Evolutionary conservation across 2,329 filamentous ascomycete species (phyloP).

Genomic region (Trichophyton schoenleinii): DNA sequence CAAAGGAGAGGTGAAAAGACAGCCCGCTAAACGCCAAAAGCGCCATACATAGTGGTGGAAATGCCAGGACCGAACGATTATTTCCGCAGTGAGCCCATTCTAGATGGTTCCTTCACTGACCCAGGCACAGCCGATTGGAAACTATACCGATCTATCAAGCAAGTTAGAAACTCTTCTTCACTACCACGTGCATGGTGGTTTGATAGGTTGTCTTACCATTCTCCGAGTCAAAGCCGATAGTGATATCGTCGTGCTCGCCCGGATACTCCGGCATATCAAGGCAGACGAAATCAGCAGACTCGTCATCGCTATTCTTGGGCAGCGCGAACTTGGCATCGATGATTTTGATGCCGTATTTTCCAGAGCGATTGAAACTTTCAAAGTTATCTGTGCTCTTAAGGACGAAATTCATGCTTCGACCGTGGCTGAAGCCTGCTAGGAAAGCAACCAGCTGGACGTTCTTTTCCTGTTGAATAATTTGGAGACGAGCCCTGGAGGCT

Average conservation of each 20-base stretch:
- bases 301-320: conserved; percentile 45
- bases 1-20: background rate
- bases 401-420: conserved; percentile 77
- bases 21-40: conserved; percentile 2
- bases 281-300: conserved; percentile 61
- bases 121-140: conserved; percentile 30
- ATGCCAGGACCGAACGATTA: conserved; percentile 2
- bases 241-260: conserved; percentile 84
- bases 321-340: conserved; percentile 85
- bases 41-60: background rate
- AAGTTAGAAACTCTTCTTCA: background rate
- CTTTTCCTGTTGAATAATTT: conserved; percentile 65
- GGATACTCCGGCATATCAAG: conserved; percentile 80
- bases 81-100: conserved; percentile 27
- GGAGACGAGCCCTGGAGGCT: conserved; percentile 63
- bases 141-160: conserved; percentile 23
- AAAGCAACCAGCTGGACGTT: conserved; percentile 70
- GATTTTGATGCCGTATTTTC: conserved; percentile 62
- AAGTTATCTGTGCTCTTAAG: conserved; percentile 75
- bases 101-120: conserved; percentile 27
- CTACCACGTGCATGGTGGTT: background rate
- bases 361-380: conserved; percentile 50
- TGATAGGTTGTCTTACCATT: conserved; percentile 44
- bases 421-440: conserved; percentile 77
- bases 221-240: conserved; percentile 69